phyloP scores from a whole-genome alignment of 78 protist genomes.

The Isochrysis galbana region DNA sequence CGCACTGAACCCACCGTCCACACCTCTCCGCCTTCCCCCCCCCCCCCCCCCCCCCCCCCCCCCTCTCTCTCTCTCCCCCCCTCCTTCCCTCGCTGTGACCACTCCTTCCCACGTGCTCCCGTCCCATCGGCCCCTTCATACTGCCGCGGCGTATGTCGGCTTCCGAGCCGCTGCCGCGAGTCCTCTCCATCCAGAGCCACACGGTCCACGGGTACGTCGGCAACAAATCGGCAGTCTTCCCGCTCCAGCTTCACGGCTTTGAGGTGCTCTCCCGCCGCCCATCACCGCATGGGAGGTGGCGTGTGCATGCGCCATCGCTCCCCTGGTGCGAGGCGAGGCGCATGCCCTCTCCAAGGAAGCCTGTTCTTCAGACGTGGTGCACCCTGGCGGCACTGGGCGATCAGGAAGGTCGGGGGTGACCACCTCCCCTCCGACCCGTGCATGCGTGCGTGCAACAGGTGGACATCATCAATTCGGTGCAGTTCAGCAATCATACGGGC shows the following conservation, averaged over 20 bases:
- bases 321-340: neutral
- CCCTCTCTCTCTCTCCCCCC: no score
- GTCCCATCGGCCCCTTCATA: no score
- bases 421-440: neutral
- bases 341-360: neutral
- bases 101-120: no score
- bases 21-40: no score
- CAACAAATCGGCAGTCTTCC: constrained; percentile 47
- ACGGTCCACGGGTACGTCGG: constrained; percentile 69
- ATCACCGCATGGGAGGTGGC: neutral
- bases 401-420: neutral
- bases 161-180: constrained; percentile 26
- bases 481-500: constrained; percentile 83
- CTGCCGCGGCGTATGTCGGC: no score
- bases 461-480: constrained; percentile 72
- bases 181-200: constrained; percentile 57
- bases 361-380: neutral
- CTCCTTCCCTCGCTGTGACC: no score
- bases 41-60: no score
- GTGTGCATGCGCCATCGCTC: neutral
- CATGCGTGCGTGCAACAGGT: neutral
- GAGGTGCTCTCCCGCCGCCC: constrained; percentile 47
- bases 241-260: constrained; percentile 74
- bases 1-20: no score
- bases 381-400: no score